phyloP scores from a whole-genome alignment of 768 basidiomycete genomes.

The Phylloporus scabripes region DNA sequence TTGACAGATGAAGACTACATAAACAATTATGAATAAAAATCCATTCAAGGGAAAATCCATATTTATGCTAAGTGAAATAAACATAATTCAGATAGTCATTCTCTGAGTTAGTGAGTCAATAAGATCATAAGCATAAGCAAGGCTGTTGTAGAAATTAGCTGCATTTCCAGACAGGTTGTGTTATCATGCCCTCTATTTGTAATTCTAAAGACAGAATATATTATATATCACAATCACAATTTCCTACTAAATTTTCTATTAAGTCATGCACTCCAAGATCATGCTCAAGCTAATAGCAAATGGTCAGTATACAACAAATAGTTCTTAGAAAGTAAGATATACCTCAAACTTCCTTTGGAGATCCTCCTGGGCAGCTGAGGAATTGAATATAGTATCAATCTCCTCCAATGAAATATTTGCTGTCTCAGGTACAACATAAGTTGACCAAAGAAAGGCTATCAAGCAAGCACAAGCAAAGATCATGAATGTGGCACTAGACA shows the following conservation, averaged over 20 bases:
- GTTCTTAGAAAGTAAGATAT: neutral
- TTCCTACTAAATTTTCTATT: conserved; percentile 34
- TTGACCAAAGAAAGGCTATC: conserved; percentile 66
- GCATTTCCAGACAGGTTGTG: no score
- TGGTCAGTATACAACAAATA: neutral
- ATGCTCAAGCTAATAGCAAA: conserved; percentile 47
- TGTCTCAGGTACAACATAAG: conserved; percentile 67
- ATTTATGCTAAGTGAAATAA: no score
- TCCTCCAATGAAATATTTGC: conserved; percentile 73
- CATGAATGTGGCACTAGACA: conserved; percentile 57
- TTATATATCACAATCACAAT: conserved; percentile 6
- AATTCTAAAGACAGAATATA: neutral
- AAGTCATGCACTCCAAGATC: conserved; percentile 48
- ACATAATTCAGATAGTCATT: no score
- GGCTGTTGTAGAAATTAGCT: no score
- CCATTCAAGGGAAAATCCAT: no score
- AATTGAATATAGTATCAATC: conserved; percentile 63
- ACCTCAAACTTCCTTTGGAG: conserved; percentile 48
- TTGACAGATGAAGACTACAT: no score
- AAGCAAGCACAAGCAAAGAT: conserved; percentile 62
- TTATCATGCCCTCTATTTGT: no score
- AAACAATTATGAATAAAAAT: no score
- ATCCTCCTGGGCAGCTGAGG: conserved; percentile 55
- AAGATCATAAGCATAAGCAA: no score
- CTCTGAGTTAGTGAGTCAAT: no score